Percentiles rank a stretch among this genome's conserved stretches.
These are phyloP conservation scores for Neonectria ditissima DNA, from an alignment of 2,329 filamentous ascomycete genomes.

Conservation along the genomic window DNA sequence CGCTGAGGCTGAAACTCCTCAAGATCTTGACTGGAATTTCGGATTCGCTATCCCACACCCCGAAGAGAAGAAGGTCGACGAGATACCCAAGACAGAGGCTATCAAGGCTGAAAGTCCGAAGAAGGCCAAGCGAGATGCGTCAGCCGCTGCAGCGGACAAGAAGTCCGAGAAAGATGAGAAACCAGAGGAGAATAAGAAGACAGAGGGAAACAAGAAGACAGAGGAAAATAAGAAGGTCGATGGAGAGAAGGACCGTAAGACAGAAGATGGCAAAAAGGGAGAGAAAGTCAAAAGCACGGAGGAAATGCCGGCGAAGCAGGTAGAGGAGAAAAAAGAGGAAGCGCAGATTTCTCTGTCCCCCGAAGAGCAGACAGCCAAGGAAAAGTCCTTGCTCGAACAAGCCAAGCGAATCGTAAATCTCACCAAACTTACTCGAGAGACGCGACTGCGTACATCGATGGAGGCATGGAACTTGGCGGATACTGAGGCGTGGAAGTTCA, in stretches of 20 bases:
- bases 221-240: constrained; percentile 4
- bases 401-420: constrained; percentile 64
- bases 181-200: too few relatives aligned
- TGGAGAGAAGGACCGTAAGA: constrained; percentile 3
- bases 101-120: constrained; percentile 46
- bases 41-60: constrained; percentile 80
- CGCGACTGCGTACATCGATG: constrained; percentile 64
- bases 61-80: constrained; percentile 27
- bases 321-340: constrained; percentile 53
- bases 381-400: constrained; percentile 63
- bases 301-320: constrained; percentile 18
- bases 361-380: constrained; percentile 64
- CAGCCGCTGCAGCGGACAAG: neutral
- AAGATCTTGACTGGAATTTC: constrained; percentile 89
- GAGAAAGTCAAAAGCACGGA: constrained; percentile 37
- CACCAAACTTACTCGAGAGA: constrained; percentile 57
- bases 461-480: constrained; percentile 79
- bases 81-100: constrained; percentile 28
- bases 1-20: constrained; percentile 71
- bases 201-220: constrained; percentile 42
- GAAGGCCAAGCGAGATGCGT: constrained; percentile 57
- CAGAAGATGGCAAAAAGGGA: constrained; percentile 43
- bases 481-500: constrained; percentile 82
- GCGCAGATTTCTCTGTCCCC: constrained; percentile 54
- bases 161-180: constrained; percentile 19